Conservation (phyloP, 1,284 basidiomycete genomes). For the Pulchroboletus neoregius region DNA sequence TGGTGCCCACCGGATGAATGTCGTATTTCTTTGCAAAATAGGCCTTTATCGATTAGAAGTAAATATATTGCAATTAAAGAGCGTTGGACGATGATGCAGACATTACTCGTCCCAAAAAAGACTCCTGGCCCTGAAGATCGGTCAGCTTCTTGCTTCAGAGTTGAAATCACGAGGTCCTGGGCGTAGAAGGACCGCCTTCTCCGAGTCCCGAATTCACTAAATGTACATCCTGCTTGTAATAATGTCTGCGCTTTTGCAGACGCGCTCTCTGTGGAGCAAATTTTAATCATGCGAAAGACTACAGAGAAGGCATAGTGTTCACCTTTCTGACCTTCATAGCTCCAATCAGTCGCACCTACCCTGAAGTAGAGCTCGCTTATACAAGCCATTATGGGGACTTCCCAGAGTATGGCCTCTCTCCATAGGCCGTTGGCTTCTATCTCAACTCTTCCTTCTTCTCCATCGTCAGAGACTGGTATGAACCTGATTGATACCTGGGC, state of each 20-base stretch:
- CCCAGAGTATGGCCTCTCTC: constrained; percentile 92
- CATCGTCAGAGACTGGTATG: constrained; percentile 48
- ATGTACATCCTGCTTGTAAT: constrained; percentile 65
- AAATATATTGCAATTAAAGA: not conserved
- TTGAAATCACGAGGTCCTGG: constrained; percentile 78
- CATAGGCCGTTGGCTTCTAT: constrained; percentile 78
- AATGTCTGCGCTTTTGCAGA: constrained; percentile 69
- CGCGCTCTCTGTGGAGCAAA: constrained; percentile 47
- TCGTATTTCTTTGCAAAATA: constrained; percentile 76
- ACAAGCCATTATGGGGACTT: constrained; percentile 91
- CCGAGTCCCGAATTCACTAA: constrained; percentile 94
- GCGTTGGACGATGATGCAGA: constrained; percentile 33
- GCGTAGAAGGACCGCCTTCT: constrained; percentile 76
- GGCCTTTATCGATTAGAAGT: constrained; percentile 44
- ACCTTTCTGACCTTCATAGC: constrained; percentile 77
- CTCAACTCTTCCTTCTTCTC: constrained; percentile 64
- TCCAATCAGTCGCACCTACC: constrained; percentile 78
- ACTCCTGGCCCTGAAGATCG: constrained; percentile 53
- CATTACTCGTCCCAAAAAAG: constrained; percentile 86
- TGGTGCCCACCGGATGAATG: constrained; percentile 74
- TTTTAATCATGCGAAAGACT: constrained; percentile 3
- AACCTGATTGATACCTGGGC: constrained; percentile 74
- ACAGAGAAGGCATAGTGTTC: constrained; percentile 11
- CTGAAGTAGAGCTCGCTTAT: constrained; percentile 77
- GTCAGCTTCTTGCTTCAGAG: constrained; percentile 61